These are phyloP conservation scores for Ettlia oleoabundans DNA, from an alignment of 139 green algal genomes.

Conservation along the genomic window DNA sequence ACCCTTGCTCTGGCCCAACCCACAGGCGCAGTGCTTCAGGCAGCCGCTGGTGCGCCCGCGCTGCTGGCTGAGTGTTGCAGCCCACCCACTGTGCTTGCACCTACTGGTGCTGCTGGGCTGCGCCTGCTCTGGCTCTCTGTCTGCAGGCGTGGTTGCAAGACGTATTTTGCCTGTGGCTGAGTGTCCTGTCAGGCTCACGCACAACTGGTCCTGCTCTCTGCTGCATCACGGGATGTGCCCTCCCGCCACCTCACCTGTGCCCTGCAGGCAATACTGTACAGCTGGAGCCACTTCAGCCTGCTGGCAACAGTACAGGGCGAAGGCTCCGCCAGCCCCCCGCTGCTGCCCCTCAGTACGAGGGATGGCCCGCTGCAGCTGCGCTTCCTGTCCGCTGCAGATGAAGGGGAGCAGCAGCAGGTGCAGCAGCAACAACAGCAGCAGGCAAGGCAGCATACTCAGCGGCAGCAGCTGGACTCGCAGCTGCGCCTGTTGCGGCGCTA, in stretches of 20 bases:
- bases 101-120: background rate
- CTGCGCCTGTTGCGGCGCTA: slow-evolving; percentile 22
- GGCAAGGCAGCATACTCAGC: background rate
- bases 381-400: slow-evolving; percentile 12
- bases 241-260: too few species aligned
- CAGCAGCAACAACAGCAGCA: background rate
- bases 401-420: background rate
- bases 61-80: background rate
- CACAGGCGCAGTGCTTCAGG: background rate
- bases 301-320: slow-evolving; percentile 26
- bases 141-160: background rate
- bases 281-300: slow-evolving; percentile 32
- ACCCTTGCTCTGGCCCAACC: slow-evolving; percentile 15
- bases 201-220: too few species aligned
- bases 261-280: slow-evolving; percentile 6
- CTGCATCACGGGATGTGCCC: too few species aligned
- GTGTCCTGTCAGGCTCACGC: too few species aligned
- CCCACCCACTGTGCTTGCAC: too few species aligned
- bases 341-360: slow-evolving; percentile 33
- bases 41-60: slow-evolving; percentile 13
- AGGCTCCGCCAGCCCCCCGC: slow-evolving; percentile 20
- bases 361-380: slow-evolving; percentile 20
- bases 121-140: background rate
- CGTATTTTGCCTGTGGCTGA: too few species aligned
- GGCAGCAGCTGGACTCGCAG: background rate